phyloP scores from a whole-genome alignment of 2,329 filamentous ascomycete genomes.

The Periconia digitata region DNA sequence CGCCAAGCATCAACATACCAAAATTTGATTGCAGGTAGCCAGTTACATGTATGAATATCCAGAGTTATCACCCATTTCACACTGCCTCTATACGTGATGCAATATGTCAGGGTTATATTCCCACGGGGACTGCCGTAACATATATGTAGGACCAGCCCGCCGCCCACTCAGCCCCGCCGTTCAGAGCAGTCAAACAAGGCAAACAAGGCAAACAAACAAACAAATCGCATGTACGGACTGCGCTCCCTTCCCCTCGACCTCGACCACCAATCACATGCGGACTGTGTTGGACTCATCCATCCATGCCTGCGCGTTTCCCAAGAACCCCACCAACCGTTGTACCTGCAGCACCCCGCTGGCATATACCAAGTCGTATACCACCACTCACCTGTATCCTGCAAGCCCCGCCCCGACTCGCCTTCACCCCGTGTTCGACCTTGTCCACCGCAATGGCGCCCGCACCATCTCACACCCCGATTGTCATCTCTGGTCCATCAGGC shows the following conservation, averaged over 20 bases:
- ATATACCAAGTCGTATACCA: slow-evolving; percentile 3
- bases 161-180: no score
- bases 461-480: slow-evolving; percentile 55
- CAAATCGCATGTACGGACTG: background rate
- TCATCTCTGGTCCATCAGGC: slow-evolving; percentile 79
- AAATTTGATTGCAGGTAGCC: background rate
- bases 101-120: no score
- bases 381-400: slow-evolving; percentile 5
- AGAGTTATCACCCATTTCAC: no score
- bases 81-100: no score
- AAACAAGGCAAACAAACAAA: slow-evolving; percentile 24
- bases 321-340: slow-evolving; percentile 10
- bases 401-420: slow-evolving; percentile 5
- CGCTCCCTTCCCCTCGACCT: slow-evolving; percentile 15
- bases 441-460: slow-evolving; percentile 25
- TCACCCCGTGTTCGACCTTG: slow-evolving; percentile 8
- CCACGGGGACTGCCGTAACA: no score
- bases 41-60: background rate
- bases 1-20: slow-evolving; percentile 11
- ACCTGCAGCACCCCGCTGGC: background rate
- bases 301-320: slow-evolving; percentile 30
- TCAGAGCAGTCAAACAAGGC: slow-evolving; percentile 20
- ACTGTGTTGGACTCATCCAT: slow-evolving; percentile 12
- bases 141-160: no score
- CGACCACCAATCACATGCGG: slow-evolving; percentile 34